phyloP scores from a whole-genome alignment of 2,329 filamentous ascomycete genomes.

The Microascus cirrosus region DNA sequence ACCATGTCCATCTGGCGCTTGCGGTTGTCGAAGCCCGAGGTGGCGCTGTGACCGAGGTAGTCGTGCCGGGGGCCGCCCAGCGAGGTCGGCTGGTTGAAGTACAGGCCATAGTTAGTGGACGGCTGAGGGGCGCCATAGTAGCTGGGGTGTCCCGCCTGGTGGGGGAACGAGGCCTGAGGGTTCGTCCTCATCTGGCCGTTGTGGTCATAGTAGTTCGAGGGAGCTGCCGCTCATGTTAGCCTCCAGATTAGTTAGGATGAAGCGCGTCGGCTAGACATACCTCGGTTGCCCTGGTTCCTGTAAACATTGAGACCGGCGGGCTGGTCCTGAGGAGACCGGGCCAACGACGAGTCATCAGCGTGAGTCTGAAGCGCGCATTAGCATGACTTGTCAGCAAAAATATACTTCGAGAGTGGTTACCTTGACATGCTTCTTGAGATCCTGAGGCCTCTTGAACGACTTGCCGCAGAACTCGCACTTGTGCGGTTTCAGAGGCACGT shows the following conservation, averaged over 20 bases:
- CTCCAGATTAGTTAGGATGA: slow-evolving; percentile 18
- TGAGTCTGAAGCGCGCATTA: slow-evolving; percentile 49
- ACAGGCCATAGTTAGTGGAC: slow-evolving; percentile 57
- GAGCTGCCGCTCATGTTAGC: slow-evolving; percentile 24
- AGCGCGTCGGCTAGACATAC: slow-evolving; percentile 25
- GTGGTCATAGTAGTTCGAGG: slow-evolving; percentile 53
- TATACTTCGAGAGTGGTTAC: slow-evolving; percentile 18
- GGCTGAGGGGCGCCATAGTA: slow-evolving; percentile 48
- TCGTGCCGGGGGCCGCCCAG: slow-evolving; percentile 4
- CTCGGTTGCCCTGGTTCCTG: slow-evolving; percentile 39
- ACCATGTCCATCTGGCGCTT: slow-evolving; percentile 82
- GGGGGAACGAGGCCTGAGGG: slow-evolving; percentile 37
- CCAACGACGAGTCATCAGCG: slow-evolving; percentile 79
- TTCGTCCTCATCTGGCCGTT: slow-evolving; percentile 51
- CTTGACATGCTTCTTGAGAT: slow-evolving; percentile 99
- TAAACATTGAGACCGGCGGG: slow-evolving; percentile 34
- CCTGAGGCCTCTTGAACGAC: slow-evolving; percentile 97
- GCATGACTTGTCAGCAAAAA: not conserved
- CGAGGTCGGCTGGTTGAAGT: slow-evolving; percentile 52
- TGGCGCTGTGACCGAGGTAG: slow-evolving; percentile 7
- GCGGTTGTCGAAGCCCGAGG: slow-evolving; percentile 50
- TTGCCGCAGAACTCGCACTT: slow-evolving; percentile 99
- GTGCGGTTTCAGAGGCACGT: slow-evolving; percentile 97
- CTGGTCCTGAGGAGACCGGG: slow-evolving; percentile 40
- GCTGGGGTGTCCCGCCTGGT: slow-evolving; percentile 38